These are phyloP conservation scores for Penicillium waksmanii DNA, from an alignment of 495 filamentous ascomycete species.

Conservation along the genomic window DNA sequence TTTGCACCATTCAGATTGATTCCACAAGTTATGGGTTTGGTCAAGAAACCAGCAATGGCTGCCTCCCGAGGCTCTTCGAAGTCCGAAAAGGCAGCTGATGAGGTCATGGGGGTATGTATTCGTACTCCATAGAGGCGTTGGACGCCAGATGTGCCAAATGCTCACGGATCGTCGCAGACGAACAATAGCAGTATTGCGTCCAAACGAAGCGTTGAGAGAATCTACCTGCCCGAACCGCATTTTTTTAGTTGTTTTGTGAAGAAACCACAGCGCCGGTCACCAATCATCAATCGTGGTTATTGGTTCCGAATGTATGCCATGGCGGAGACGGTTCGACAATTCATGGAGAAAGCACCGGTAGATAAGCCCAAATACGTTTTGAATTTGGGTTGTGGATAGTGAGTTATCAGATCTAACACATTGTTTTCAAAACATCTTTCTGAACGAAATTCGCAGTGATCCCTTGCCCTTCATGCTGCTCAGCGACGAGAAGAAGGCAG, in stretches of 20 bases:
- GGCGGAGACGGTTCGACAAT: conserved; percentile 69
- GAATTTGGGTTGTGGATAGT: conserved; percentile 93
- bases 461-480: conserved; percentile 87
- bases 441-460: conserved; percentile 63
- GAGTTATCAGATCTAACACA: conserved; percentile 39
- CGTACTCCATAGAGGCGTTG: neutral
- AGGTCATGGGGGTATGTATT: conserved; percentile 65
- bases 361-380: conserved; percentile 72
- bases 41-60: conserved; percentile 5
- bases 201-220: conserved; percentile 83
- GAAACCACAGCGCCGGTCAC: conserved; percentile 77
- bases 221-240: conserved; percentile 77
- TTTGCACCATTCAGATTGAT: neutral
- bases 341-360: conserved; percentile 60
- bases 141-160: neutral
- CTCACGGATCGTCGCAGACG: conserved; percentile 55
- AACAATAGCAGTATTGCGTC: conserved; percentile 90
- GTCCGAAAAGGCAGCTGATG: conserved; percentile 58
- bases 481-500: conserved; percentile 54
- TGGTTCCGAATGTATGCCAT: conserved; percentile 84
- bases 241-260: conserved; percentile 87
- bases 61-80: conserved; percentile 24
- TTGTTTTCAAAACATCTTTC: conserved; percentile 20
- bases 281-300: conserved; percentile 86
- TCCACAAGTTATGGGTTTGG: neutral